Evolutionary conservation across 495 filamentous ascomycete genomes (phyloP), one percentile per base, ranked within the genome.

Genomic region (Daldinia loculata): DNA sequence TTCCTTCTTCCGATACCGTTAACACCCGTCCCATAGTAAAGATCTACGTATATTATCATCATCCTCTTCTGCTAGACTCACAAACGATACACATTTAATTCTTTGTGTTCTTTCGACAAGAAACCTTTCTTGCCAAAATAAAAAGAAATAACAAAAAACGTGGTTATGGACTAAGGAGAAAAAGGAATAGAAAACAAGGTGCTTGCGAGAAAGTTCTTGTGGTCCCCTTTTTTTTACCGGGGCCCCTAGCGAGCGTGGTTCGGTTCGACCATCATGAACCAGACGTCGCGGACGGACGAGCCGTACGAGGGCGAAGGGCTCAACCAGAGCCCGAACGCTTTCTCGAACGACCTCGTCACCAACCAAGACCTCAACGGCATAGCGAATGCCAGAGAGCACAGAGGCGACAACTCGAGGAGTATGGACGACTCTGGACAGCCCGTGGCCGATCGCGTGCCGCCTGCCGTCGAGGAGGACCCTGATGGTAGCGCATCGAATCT

Each of bases 361-460:
- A 83, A 86, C 61, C 77, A 85, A 57, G 87, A 89, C 71, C 72
- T 90, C 72, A 85, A 87, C 72, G 84, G 85, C 51, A 84, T 87
- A 69, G 84, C 84, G 26, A 89, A 88, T 66, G 66, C 81, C n/a
- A 77, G 86, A 63, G 76, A 77, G 53, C 79, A 66, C 14, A 62
- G 57, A 38, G 58, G 63, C 12, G 41, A 41, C 4, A 39, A 30
- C 11, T 53, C 70, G 8, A 72, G 73, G 63, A 66, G 68, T 67
- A 70, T 76, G 63, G 66, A 70, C 19, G 61, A 77, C 56, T 75
- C 75, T 9, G 70, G 74, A 36, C 70, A 76, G 60, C 68, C 70
- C 11, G 48, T 74, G 6, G 61, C 65, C 3, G 70, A 63, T 19
- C 58, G 68, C 32, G 45, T 53, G 0, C 66, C 67, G 7, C 36